phyloP scores from a whole-genome alignment of 495 filamentous ascomycete genomes.

The Tirmania nivea region DNA sequence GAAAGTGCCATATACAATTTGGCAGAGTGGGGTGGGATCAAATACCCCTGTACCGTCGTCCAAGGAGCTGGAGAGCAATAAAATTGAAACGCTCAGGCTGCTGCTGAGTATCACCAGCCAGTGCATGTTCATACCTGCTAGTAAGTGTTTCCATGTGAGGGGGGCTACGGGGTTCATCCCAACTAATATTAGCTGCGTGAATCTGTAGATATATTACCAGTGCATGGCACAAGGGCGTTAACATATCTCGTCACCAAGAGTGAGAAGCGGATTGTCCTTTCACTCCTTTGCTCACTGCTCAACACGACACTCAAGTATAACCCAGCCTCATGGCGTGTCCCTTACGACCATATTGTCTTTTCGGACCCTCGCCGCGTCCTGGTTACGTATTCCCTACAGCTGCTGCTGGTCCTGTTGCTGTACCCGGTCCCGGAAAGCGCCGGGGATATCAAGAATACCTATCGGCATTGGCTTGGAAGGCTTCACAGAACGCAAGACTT shows the following conservation, averaged over 20 bases:
- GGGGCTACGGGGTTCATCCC: neutral
- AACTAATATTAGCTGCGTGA: slow-evolving; percentile 3
- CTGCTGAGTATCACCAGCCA: slow-evolving; percentile 70
- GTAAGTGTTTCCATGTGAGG: slow-evolving; percentile 21
- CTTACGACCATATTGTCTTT: slow-evolving; percentile 83
- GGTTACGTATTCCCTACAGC: slow-evolving; percentile 75
- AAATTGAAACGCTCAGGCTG: slow-evolving; percentile 71
- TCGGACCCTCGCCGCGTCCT: slow-evolving; percentile 83
- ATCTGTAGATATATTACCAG: slow-evolving; percentile 42
- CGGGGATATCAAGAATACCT: slow-evolving; percentile 57
- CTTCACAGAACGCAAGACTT: slow-evolving; percentile 91
- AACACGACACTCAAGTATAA: slow-evolving; percentile 99
- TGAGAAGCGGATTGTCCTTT: slow-evolving; percentile 82
- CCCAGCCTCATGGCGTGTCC: slow-evolving; percentile 79
- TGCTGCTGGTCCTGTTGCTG: slow-evolving; percentile 67
- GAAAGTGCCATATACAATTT: slow-evolving; percentile 85
- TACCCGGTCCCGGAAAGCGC: slow-evolving; percentile 68
- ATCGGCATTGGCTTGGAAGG: slow-evolving; percentile 75
- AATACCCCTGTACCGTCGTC: slow-evolving; percentile 71
- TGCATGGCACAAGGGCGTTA: slow-evolving; percentile 65
- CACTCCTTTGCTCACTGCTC: slow-evolving; percentile 69
- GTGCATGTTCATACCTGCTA: slow-evolving; percentile 79
- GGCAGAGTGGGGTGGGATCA: slow-evolving; percentile 94
- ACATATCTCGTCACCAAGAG: slow-evolving; percentile 73
- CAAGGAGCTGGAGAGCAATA: slow-evolving; percentile 77